Conservation (phyloP, 2,329 filamentous ascomycete genomes). For the Diaporthe longicolla region DNA sequence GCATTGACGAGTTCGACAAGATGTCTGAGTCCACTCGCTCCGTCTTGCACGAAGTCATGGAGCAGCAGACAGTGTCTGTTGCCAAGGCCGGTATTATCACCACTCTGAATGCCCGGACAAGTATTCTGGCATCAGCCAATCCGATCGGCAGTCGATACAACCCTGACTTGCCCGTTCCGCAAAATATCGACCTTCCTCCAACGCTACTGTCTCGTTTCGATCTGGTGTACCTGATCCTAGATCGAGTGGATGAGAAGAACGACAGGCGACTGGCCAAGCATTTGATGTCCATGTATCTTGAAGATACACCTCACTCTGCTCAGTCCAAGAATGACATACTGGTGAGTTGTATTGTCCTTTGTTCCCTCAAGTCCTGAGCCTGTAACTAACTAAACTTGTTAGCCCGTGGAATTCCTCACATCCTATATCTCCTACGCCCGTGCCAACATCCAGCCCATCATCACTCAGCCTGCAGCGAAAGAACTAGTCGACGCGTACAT, state of each 20-base stretch:
- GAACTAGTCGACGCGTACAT: constrained; percentile 92
- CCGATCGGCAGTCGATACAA: constrained; percentile 99
- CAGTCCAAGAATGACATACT: constrained; percentile 81
- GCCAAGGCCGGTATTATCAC: constrained; percentile 96
- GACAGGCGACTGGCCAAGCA: constrained; percentile 93
- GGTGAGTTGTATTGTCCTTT: constrained; percentile 64
- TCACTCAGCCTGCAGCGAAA: constrained; percentile 84
- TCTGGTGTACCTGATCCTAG: constrained; percentile 94
- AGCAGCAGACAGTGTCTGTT: constrained; percentile 88
- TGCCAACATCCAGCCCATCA: constrained; percentile 83
- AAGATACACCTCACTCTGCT: constrained; percentile 92
- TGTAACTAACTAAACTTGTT: constrained; percentile 36
- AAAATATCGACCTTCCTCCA: constrained; percentile 97
- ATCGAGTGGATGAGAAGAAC: constrained; percentile 90
- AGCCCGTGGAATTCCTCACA: constrained; percentile 96
- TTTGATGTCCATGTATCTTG: constrained; percentile 95
- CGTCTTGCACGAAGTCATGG: constrained; percentile 90
- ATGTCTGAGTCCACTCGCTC: constrained; percentile 86
- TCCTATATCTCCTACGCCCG: constrained; percentile 98
- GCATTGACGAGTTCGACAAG: constrained; percentile 89
- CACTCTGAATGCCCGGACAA: constrained; percentile 94
- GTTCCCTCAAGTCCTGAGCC: background rate
- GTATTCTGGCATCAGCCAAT: constrained; percentile 96
- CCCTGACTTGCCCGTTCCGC: constrained; percentile 92
- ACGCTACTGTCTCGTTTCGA: constrained; percentile 97